Conservation (phyloP, 495 filamentous ascomycete genomes). For the Penicillium desertorum region DNA sequence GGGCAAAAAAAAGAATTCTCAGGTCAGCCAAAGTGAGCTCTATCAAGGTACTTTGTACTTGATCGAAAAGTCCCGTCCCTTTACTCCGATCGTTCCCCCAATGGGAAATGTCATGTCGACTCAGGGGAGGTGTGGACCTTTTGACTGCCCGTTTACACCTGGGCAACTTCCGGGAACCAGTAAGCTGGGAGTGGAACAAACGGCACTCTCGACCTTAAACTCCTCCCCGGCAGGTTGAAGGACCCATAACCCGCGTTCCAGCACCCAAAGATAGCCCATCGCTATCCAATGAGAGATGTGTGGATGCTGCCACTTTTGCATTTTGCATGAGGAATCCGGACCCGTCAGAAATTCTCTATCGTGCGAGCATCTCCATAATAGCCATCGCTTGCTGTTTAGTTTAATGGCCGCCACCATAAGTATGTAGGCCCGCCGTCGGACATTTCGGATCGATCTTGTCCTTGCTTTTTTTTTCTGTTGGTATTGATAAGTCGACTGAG, state of each 20-base stretch:
- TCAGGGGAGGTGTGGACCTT: slow-evolving; percentile 12
- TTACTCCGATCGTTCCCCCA: slow-evolving; percentile 11
- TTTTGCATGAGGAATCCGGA: background rate
- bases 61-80: no score
- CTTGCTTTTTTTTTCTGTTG: background rate
- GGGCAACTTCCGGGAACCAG: slow-evolving; percentile 11
- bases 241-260: background rate
- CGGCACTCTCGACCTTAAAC: slow-evolving; percentile 8
- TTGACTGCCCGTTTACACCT: background rate
- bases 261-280: slow-evolving; percentile 7
- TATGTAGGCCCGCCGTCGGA: background rate
- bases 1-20: background rate
- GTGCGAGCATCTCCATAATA: background rate
- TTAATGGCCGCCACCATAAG: background rate
- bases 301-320: slow-evolving; percentile 5
- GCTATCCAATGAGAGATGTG: slow-evolving; percentile 6
- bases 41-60: background rate
- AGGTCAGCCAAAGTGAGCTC: background rate
- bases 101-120: slow-evolving; percentile 10
- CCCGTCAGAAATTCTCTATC: slow-evolving; percentile 9
- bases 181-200: slow-evolving; percentile 3
- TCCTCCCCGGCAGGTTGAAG: background rate
- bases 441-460: background rate
- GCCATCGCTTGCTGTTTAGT: background rate
- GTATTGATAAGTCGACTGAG: slow-evolving; percentile 28